phyloP scores from a whole-genome alignment of 108 stramenopile species.

The Nannochloropsis salina region DNA sequence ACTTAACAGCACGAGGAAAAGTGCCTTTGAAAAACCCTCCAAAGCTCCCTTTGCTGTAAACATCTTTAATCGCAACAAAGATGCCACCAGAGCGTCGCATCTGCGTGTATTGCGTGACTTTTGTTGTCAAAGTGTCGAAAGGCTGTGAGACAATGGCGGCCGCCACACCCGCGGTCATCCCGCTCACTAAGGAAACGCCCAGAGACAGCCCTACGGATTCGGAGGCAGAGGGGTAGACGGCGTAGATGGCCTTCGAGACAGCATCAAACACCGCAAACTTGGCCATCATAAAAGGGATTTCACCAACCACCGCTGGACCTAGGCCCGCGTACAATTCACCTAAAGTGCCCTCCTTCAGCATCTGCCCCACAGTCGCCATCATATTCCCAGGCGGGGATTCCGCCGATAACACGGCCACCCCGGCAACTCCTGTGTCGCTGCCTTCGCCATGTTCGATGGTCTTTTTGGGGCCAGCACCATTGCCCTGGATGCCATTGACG shows the following conservation, averaged over 20 bases:
- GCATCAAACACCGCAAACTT: conserved; percentile 46
- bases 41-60: conserved; percentile 29
- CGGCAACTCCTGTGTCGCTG: not conserved
- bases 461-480: not conserved
- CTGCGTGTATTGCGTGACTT: conserved; percentile 24
- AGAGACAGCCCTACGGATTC: conserved; percentile 39
- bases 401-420: conserved; percentile 7
- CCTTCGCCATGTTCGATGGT: not conserved
- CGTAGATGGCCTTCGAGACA: conserved; percentile 39
- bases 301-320: conserved; percentile 33
- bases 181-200: conserved; percentile 41
- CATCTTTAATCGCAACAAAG: not conserved
- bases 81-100: not conserved
- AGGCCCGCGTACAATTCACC: conserved; percentile 22
- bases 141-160: conserved; percentile 46
- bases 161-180: conserved; percentile 42
- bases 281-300: conserved; percentile 49
- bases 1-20: conserved; percentile 42
- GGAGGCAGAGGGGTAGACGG: conserved; percentile 30
- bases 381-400: not conserved
- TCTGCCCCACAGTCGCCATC: not conserved
- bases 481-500: not conserved
- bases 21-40: conserved; percentile 45
- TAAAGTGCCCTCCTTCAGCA: not conserved
- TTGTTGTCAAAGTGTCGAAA: conserved; percentile 37